Base-by-base conservation (phyloP, 768 basidiomycete genomes). In the Vararia minispora region DNA sequence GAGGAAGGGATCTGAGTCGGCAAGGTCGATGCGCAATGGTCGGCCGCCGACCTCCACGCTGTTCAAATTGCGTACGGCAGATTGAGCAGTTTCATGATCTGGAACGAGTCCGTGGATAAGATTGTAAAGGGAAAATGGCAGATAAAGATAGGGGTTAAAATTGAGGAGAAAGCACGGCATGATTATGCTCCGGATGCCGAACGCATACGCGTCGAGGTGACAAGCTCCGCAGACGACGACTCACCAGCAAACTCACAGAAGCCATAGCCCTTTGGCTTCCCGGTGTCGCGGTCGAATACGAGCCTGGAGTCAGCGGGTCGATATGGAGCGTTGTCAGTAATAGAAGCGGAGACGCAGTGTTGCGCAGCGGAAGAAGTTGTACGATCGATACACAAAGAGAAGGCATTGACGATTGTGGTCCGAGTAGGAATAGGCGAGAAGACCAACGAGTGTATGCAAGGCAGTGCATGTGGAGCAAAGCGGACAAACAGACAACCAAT, bases 21-120 rank as follows among this genome's bases (percentile, higher is more conserved):
- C 89, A 25, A 94, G 71, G 57, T 98, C 94, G 51, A 99, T 92
- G 34, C 92, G 79, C 30, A 99, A 68, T 2, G 86, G 83, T 7
- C 95, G 77, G 3, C 95, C 95, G 40, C 86, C 89, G 23, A 97
- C 85, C 49, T 90, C 88, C 35, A 76, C 76, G 44, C 86, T 88
- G 59, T 95, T 90, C 34, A 99, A 73, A 55, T 98, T 99, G 52
- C 95, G 80, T 12, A 99, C 89, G 33, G 95, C 95, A 35, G 90
- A 94, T 18, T 76, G 61, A 6, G 95, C 95, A 17, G 95, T 98
- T 60, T 95, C 92, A 58, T 94, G 87, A 60, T 99, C 95, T 85
- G 58, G 48, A 38, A 20, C 28, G 17, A 9, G 44, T 33, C 31
- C 27, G 16, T 20, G 9, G 26, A 33, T 18, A 16, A 14, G 34